Base-by-base conservation (phyloP, 257 asterid genomes). In the Solanum peruvianum region DNA sequence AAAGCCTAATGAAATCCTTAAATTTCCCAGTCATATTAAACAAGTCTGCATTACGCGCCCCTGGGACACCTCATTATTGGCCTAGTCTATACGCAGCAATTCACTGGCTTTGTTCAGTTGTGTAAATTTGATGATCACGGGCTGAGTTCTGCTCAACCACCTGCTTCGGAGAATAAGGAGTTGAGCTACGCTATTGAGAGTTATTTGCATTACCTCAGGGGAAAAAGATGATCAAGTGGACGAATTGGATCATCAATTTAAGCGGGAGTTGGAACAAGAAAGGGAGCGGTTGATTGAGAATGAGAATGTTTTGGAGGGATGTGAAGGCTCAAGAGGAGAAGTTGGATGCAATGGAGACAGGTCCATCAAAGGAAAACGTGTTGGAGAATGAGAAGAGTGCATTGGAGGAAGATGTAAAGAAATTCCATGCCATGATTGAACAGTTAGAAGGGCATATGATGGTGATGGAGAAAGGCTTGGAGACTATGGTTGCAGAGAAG, bases 31-130 rank as follows among this genome's bases (percentile, higher is more conserved):
- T 94, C 23, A 95, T 95, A 62, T 64, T 94, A 88, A 94, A 94
- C 84, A 95, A 93, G 86, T 94, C 99, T 20, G 97, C 95, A 0
- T 93, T 96, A 12, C 94, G 95, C 23, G 95, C 98, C 69, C 96
- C 98, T 1, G 97, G 98, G 7, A 93, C 98, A 56, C 98, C 98
- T 9, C 98, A 94, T 49, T 85, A 94, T 8, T 95, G 98, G 97
- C 95, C 99, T 11, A 93, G 86, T 87, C 60, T 94, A 87, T 92
- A 95, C 1, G 94, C 94, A 0, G 95, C 92, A 14, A 92, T 94
- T 78, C 95, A 94, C 92, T 95, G 98, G 98, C 94, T 94, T 94
- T 58, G 98, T 94, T 64, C 99, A 97, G 91, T 80, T 93, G 16
- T 75, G 84, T 37, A 92, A 92, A 91, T 93, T 92, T 31, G 88